These are phyloP conservation scores for Lolium perenne DNA, from an alignment of 176 grass and related monocot genomes.

Conservation along the genomic window DNA sequence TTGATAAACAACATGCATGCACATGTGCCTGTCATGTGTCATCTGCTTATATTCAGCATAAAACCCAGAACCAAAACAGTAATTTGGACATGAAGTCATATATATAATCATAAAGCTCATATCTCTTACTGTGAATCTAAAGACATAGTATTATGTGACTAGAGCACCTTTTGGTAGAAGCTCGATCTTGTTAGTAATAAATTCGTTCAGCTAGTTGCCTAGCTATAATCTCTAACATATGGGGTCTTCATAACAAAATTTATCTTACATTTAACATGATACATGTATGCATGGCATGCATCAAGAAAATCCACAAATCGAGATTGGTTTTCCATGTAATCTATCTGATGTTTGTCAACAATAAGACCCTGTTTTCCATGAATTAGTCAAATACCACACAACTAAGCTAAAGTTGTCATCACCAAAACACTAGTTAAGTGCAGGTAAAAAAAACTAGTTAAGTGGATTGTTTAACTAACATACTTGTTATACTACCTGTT, in stretches of 20 bases:
- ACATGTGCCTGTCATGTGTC: background rate
- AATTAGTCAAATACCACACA: background rate
- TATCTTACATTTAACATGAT: background rate
- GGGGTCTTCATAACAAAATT: no score
- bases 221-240: background rate
- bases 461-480: background rate
- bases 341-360: background rate
- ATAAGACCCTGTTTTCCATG: conserved; percentile 4
- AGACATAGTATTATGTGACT: background rate
- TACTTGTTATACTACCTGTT: background rate
- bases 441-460: background rate
- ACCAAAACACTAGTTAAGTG: background rate
- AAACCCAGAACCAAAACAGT: background rate
- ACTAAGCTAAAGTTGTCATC: background rate
- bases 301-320: background rate
- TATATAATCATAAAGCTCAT: background rate
- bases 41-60: background rate
- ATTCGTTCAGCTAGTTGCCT: background rate
- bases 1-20: background rate
- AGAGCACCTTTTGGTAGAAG: background rate
- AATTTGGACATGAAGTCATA: background rate
- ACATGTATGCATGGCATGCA: background rate
- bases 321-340: background rate
- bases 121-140: background rate
- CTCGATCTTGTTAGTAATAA: background rate